phyloP scores from a whole-genome alignment of 2,329 filamentous ascomycete genomes.

The Xylaria sp. region DNA sequence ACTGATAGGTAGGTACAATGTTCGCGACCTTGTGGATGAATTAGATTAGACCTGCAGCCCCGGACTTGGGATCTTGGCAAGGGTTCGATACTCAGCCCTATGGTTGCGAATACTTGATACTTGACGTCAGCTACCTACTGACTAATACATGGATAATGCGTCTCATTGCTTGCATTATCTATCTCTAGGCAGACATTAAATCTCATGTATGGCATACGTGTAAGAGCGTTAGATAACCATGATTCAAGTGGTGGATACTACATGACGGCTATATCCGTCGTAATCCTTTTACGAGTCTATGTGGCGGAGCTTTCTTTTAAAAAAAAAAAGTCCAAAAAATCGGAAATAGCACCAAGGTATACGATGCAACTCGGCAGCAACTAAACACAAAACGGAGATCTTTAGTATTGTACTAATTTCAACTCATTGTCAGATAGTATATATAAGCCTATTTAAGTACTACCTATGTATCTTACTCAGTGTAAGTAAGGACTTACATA shows the following conservation, averaged over 20 bases:
- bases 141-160: neutral
- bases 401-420: neutral
- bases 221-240: neutral
- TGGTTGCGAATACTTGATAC: slow-evolving; percentile 10
- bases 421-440: neutral
- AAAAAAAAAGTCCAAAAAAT: no score
- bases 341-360: no score
- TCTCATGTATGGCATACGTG: neutral
- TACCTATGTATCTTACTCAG: neutral
- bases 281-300: slow-evolving; percentile 18
- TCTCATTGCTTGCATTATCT: neutral
- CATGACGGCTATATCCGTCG: slow-evolving; percentile 19
- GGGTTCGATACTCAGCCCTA: slow-evolving; percentile 34
- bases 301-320: slow-evolving; percentile 32
- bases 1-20: neutral
- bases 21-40: neutral
- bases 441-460: neutral
- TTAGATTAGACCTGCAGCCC: slow-evolving; percentile 20
- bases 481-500: no score
- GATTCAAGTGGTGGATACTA: slow-evolving; percentile 5
- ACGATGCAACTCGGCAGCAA: neutral
- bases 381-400: neutral
- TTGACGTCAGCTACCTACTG: neutral
- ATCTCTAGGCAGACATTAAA: neutral
- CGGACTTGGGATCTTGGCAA: slow-evolving; percentile 19